phyloP scores from a whole-genome alignment of 805 yeast species.

The Starmerella apis region DNA sequence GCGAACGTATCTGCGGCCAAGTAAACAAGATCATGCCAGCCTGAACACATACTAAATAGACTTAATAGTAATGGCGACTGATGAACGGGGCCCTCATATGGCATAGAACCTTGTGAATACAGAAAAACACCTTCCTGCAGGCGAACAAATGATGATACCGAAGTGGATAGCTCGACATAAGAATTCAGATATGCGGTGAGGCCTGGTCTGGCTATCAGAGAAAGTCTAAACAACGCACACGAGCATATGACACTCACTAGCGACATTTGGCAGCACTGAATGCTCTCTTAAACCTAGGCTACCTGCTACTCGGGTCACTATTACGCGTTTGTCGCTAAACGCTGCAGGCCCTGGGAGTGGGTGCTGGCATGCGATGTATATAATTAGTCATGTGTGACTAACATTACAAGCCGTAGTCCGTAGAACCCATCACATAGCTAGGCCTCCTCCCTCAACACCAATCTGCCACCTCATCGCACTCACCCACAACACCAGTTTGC shows the following conservation, averaged over 20 bases:
- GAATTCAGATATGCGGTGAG: constrained; percentile 31
- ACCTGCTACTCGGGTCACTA: constrained; percentile 6
- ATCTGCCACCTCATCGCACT: constrained; percentile 3
- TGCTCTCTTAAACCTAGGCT: not conserved
- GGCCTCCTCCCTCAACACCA: not conserved
- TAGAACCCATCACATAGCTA: not conserved
- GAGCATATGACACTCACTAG: not conserved
- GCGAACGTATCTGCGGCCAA: constrained; percentile 50
- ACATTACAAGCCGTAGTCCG: constrained; percentile 2
- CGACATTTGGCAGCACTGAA: not conserved
- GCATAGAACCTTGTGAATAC: constrained; percentile 44
- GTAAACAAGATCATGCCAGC: constrained; percentile 37
- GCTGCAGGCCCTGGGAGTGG: not conserved
- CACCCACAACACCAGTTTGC: not conserved
- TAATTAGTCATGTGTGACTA: too few relatives aligned
- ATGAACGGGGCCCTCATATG: constrained; percentile 75
- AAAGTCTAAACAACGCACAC: not conserved
- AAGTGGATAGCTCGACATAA: constrained; percentile 61
- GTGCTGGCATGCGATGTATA: not conserved
- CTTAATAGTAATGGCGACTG: constrained; percentile 68
- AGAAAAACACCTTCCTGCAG: constrained; percentile 60
- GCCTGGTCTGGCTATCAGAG: not conserved
- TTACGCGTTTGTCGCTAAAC: not conserved
- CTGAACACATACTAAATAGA: constrained; percentile 25
- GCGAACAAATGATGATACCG: constrained; percentile 55